Conservation (phyloP, 2,329 filamentous ascomycete species). For the Ascomycota sp. region DNA sequence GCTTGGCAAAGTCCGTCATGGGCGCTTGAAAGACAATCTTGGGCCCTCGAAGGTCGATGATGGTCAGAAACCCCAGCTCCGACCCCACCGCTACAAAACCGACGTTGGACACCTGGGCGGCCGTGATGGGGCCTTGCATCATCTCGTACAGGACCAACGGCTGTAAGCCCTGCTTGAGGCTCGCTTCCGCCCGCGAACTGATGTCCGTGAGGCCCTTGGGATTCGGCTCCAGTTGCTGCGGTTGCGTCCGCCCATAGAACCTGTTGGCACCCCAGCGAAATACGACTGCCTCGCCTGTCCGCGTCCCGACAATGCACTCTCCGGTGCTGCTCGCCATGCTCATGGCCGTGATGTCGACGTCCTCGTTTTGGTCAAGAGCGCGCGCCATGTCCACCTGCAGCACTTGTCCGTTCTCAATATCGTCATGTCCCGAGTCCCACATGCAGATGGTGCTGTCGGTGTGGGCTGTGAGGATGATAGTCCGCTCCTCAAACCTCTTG, state of each 20-base stretch:
- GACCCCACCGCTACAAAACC: constrained; percentile 82
- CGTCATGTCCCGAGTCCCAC: constrained; percentile 81
- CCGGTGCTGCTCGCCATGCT: constrained; percentile 63
- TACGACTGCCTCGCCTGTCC: constrained; percentile 64
- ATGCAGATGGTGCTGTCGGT: constrained; percentile 79
- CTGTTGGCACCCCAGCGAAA: constrained; percentile 79
- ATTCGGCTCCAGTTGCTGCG: constrained; percentile 30
- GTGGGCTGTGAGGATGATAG: constrained; percentile 70
- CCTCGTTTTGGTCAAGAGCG: constrained; percentile 58
- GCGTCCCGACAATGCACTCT: constrained; percentile 67
- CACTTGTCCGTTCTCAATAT: constrained; percentile 69
- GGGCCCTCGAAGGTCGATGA: constrained; percentile 79
- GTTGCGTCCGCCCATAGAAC: constrained; percentile 42
- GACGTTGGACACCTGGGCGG: constrained; percentile 69
- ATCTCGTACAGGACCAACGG: constrained; percentile 68
- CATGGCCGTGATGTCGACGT: constrained; percentile 59
- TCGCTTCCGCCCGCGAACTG: constrained; percentile 46
- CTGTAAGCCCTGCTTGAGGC: constrained; percentile 59
- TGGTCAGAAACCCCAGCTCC: constrained; percentile 56
- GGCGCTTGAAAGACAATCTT: constrained; percentile 59
- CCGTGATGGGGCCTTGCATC: constrained; percentile 62
- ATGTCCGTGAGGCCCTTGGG: constrained; percentile 60
- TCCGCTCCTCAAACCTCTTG: constrained; percentile 63
- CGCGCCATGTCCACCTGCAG: constrained; percentile 76
- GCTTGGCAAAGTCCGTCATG: constrained; percentile 52